Evolutionary conservation across 805 yeast genomes (phyloP), one percentile per base, ranked within the genome.

Genomic region (Lipomyces anomalus): DNA sequence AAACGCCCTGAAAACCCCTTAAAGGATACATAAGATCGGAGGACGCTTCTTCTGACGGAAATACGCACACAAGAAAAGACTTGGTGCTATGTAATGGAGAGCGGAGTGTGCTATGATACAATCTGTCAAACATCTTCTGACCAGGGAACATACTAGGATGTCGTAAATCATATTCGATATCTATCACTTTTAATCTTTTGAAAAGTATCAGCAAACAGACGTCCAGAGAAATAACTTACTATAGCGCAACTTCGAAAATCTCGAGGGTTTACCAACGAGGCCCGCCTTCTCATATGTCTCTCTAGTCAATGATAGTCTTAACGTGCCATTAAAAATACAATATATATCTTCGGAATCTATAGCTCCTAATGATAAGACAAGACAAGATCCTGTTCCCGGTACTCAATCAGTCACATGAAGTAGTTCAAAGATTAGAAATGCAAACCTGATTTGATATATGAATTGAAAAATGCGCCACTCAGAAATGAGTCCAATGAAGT

Each of bases 301-400:
- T 22, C 29, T 46, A 9, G 34, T 38, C 18, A 50, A 38, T 3
- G 46, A 38, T 22, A 50, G 9, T n/a, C 49, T 34, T 21, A 50
- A 28, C 41, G 5, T 22, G 46, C 55, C 55, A 20, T 50, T 39
- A 22, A 41, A 50, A 21, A 50, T 50, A 34, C 53, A 48, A 35
- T 35, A 50, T 7, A 48, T 52, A 22, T 47, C 48, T 9, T 43
- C 53, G 4, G 51, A 23, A 32, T 50, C 55, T 26, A 50, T 48
- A 4, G 24, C 43, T 3, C 42, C 30, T 11, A 43, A 18, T 2
- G 55, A 50, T 21, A 50, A 28, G 7, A 50, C 49, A 30, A 50
- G 33, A 22, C 55, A 50, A 39, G n/a, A n/a, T n/a, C n/a, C n/a
- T 50, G 47, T n/a, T 48, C 55, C 47, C 20, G 13, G 20, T 24